Base-by-base conservation (phyloP, 441 rosid genomes). In the Bruguiera hainesii region DNA sequence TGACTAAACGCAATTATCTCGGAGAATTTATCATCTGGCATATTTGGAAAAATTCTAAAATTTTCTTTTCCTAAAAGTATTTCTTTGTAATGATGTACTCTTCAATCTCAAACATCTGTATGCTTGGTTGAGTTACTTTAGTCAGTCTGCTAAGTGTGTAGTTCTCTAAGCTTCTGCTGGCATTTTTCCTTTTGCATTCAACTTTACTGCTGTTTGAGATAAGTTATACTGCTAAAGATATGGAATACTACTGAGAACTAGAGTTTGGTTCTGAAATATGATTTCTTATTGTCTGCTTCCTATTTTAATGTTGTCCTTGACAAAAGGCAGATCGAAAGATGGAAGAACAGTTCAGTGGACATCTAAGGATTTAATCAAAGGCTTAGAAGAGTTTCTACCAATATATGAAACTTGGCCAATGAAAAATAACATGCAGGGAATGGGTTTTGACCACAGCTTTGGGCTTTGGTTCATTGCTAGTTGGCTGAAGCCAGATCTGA, bases 291-390 rank as follows among this genome's bases (percentile, higher is more conserved):
- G 64, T 76, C 64, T 69, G 70, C 59, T 56, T 77, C 73, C 82
- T 69, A 69, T 83, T 86, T 83, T 82, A 85, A 82, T 86, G 28
- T 74, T 80, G 63, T 81, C 87, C 77, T 85, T 87, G 90, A 84
- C 84, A 86, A 92, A 90, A 89, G 99, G 98, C 98, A 95, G 99
- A 92, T 88, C 97, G 91, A 96, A 88, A 96, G 93, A 85, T 74
- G 98, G 96, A 71, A 90, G 89, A 79, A 84, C 81, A 63, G 96
- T 96, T 68, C 89, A 86, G 68, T 96, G 99, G 99, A 90, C 96
- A 60, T 74, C 88, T 81, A 92, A 95, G 78, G 98, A 95, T 81
- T 81, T 95, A 73, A 76, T 85, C 74, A 90, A 87, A 78, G 96
- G 81, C 59, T 73, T 92, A 73, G 96, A 89, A 82, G 97, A 92